Base-by-base conservation (phyloP, 2,329 filamentous ascomycete species). In the Alternaria consortialis region DNA sequence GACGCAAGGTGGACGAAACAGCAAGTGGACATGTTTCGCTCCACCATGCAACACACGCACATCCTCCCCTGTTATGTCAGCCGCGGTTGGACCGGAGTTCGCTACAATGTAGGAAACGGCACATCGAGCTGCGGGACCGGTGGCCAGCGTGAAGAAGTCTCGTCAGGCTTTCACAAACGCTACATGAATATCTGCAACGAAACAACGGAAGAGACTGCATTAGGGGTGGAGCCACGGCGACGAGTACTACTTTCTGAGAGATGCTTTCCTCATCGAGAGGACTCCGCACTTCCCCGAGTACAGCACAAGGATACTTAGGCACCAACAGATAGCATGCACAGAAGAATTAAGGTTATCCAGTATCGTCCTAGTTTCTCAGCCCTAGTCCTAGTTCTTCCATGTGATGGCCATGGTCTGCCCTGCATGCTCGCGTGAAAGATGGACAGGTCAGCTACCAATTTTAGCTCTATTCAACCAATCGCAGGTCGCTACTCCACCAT, bases 61-160 rank as follows among this genome's bases (percentile, higher is more conserved):
- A 56, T 53, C 31, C 42, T 56, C 47, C 56, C 58, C 58, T 67
- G 51, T 66, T 65, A 61, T 61, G 65, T 66, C 59, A 67, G 60
- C 51, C 48, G 58, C 36, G 53, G 53, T 56, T 53, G 57, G 57
- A 56, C 37, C 58, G 56, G 56, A 63, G 53, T 61, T 57, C 32
- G 56, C 39, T 55, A 40, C 37, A 31, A 37, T 44, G 63, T 32
- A 57, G 37, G 36, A 40, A 23, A 40, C 25, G 31, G 40, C 34
- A 37, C 37, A 52, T 62, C 53, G 40, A 51, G 59, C 46, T 47
- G 53, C 48, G 57, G 47, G 40, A 54, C 37, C 39, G 39, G 46
- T 34, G 50, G 17, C 40, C 59, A 56, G 59, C 44, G 56, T 51
- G 53, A 46, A 56, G 53, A 51, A 58, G 53, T 37, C 61, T 53